phyloP scores from a whole-genome alignment of 495 filamentous ascomycete genomes.

The Xylaria bambusicola region DNA sequence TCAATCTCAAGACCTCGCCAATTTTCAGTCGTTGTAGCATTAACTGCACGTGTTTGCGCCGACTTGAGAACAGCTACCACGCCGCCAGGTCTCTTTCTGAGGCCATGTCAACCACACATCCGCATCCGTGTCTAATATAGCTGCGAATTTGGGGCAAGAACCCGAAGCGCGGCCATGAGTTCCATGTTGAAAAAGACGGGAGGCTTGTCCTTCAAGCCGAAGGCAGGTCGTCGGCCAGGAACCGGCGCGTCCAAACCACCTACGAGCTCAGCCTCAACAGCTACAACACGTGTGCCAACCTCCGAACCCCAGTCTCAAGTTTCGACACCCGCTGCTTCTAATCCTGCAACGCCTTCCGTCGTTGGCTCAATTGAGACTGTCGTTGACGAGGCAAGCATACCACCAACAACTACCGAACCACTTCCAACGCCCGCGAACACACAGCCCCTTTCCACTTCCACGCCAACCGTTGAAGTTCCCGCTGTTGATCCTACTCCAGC shows the following conservation, averaged over 20 bases:
- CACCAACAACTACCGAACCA: neutral
- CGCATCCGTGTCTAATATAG: slow-evolving; percentile 5
- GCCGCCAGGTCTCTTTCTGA: neutral
- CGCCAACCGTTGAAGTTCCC: neutral
- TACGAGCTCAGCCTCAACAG: slow-evolving; percentile 15
- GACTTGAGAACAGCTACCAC: neutral
- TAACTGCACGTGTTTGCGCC: neutral
- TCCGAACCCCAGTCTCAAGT: slow-evolving; percentile 23
- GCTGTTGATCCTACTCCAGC: neutral
- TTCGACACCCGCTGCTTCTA: slow-evolving; percentile 19
- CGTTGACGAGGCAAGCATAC: neutral
- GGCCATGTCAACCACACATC: slow-evolving; percentile 7
- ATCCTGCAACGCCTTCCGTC: slow-evolving; percentile 14
- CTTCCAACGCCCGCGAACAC: neutral
- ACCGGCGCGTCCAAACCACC: slow-evolving; percentile 21
- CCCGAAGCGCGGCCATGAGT: slow-evolving; percentile 31
- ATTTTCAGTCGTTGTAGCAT: neutral
- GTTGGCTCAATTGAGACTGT: slow-evolving; percentile 2
- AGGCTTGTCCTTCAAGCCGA: slow-evolving; percentile 47
- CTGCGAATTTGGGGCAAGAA: neutral
- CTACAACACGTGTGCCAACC: slow-evolving; percentile 19
- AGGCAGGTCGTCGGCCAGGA: slow-evolving; percentile 33
- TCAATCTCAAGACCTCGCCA: neutral
- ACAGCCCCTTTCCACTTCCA: neutral
- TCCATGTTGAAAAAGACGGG: slow-evolving; percentile 50